Evolutionary conservation across 2,329 filamentous ascomycete species (phyloP), one percentile per base, ranked within the genome.

Genomic region (Ambrosiella xylebori): DNA sequence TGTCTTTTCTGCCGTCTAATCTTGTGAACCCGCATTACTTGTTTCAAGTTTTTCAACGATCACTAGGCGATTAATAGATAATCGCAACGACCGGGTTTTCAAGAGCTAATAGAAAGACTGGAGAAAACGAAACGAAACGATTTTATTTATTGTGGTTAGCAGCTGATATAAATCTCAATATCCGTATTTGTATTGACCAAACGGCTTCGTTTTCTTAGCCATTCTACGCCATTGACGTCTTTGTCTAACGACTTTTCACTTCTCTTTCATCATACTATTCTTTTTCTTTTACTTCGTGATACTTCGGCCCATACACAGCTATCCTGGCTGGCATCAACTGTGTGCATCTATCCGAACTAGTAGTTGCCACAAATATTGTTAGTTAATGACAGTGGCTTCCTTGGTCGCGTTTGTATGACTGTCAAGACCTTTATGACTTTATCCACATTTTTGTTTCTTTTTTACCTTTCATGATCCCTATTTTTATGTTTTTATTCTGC

Each of bases 11-110:
- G 55, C 17, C 44, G 12, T 47, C 17, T 54, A 49, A 45, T 58
- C 38, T 37, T 37, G 15, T 54, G 51, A 41, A 39, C 37, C 7
- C 37, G 17, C 37, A 41, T 39, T 39, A 7, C 37, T 39, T 44
- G 52, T 54, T 54, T 54, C 52, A 54, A 54, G 52, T 36, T 41
- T 54, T 27, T 54, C 13, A 36, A 54, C 52, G 52, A 54, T 19
- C 39, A 9, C 35, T 27, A 27, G 17, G n/a, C 7, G 35, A n/a
- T 54, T 54, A 41, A 54, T 40, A 37, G 39, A 54, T 41, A 41
- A 54, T 41, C 15, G 44, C 38, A 38, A 54, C 52, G 11, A 35
- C n/a, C 9, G 13, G 35, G n/a, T 7, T 19, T 9, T 9, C 7
- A 51, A n/a, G 17, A 51, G 47, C 44, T 1, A 51, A 51, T 51